Base-by-base conservation (phyloP, 805 yeast genomes). In the Candida insectalens region DNA sequence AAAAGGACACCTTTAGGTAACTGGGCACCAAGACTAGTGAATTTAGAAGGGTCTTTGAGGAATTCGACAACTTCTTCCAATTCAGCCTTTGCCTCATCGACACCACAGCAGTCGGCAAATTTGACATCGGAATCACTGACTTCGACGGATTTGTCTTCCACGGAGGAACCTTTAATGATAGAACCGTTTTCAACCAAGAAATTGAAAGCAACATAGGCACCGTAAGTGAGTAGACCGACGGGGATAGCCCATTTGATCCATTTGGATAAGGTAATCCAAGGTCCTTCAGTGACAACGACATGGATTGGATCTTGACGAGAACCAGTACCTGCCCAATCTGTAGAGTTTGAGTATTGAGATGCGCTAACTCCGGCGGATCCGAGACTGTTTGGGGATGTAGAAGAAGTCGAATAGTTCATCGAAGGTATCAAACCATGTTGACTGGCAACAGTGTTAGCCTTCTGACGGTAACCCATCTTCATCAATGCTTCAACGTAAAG, bases 11-110 rank as follows among this genome's bases (percentile, higher is more conserved):
- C 99, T 57, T 89, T 92, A 38, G 98, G 97, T 49, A 92, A 68
- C 58, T 88, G 88, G 33, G 98, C 99, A 45, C 99, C 99, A 32
- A 92, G 69, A 1, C 95, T 94, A 33, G 96, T 94, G 62, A 87
- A 92, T 57, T 84, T 83, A 14, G 95, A 75, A 15, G 99, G 98
- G 56, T 92, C 97, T 53, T 87, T 87, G 51, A 92, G 71, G 51
- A 92, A 92, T 39, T 89, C 96, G n/a, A 92, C 99, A 49, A 94
- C 83, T 59, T 92, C 99, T 59, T 92, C 96, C 42, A 92, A 69
- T 62, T 92, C 98, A 6, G 94, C 84, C 50, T 96, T 77, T 4
- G 99, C 98, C 63, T 92, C 99, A 59, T 94, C 99, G 41, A 89
- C 94, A 37, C 99, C 99, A 51, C 88, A 80, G 23, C 94, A 97